Percentiles rank a stretch among this genome's conserved stretches.
phyloP scores from a whole-genome alignment of 2,329 filamentous ascomycete genomes.

The Exophiala oligosperma region DNA sequence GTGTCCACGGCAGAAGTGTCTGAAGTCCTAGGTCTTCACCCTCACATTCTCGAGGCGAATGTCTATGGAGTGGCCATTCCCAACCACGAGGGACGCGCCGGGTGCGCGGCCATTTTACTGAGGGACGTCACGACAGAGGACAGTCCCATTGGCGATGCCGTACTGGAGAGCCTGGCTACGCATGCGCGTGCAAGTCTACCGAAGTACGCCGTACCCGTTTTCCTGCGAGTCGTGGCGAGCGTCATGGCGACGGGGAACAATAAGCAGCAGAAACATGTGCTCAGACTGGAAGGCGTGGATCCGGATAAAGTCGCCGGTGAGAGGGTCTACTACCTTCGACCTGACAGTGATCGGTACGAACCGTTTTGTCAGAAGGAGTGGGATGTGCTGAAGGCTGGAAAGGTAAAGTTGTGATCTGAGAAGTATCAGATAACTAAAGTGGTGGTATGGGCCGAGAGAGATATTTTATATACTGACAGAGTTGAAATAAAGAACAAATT shows the following conservation, averaged over 20 bases:
- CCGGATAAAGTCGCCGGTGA: slow-evolving; percentile 55
- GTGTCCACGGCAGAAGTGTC: slow-evolving; percentile 68
- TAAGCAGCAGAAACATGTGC: slow-evolving; percentile 78
- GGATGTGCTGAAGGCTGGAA: slow-evolving; percentile 64
- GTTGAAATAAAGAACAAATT: too few relatives aligned
- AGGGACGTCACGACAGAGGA: slow-evolving; percentile 11
- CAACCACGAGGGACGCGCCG: slow-evolving; percentile 67
- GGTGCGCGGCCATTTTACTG: slow-evolving; percentile 56
- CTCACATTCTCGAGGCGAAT: slow-evolving; percentile 54
- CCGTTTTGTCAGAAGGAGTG: slow-evolving; percentile 68
- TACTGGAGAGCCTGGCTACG: slow-evolving; percentile 26
- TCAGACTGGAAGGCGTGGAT: slow-evolving; percentile 74
- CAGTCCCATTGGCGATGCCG: not conserved
- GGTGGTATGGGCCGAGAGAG: too few relatives aligned
- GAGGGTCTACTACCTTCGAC: slow-evolving; percentile 65
- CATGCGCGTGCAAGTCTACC: slow-evolving; percentile 60
- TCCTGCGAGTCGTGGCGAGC: slow-evolving; percentile 66
- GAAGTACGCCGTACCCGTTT: slow-evolving; percentile 73
- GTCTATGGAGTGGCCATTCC: slow-evolving; percentile 69
- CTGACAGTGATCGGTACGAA: slow-evolving; percentile 60
- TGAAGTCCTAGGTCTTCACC: slow-evolving; percentile 60
- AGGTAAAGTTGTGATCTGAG: slow-evolving; percentile 64
- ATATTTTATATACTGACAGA: too few relatives aligned
- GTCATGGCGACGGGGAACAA: slow-evolving; percentile 77
- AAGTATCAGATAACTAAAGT: too few relatives aligned